A percentile compares a stretch with the other conserved stretches of the same genome.
phyloP scores from a whole-genome alignment of 208 protist genomes.

The Acanthamoeba rhysodes region DNA sequence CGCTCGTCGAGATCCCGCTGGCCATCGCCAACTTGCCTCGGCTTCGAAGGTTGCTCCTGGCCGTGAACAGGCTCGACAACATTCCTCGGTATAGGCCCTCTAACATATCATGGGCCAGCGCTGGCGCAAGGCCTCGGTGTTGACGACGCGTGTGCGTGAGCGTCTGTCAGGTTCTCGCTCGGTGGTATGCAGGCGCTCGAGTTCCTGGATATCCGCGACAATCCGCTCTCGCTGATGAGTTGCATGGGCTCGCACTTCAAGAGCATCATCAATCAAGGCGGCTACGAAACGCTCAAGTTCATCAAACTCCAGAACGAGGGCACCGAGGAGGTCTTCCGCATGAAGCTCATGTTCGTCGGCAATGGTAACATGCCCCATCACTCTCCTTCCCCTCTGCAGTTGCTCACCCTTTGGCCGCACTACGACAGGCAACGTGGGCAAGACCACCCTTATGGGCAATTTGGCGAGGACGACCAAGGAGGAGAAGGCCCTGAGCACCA shows the following conservation, averaged over 20 bases:
- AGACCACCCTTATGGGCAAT: slow-evolving; percentile 71
- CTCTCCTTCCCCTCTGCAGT: not conserved
- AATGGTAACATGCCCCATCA: not conserved
- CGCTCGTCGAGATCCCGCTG: slow-evolving; percentile 51
- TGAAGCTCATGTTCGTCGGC: slow-evolving; percentile 77
- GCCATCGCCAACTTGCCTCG: slow-evolving; percentile 67
- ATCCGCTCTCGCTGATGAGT: slow-evolving; percentile 53
- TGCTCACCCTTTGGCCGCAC: not conserved
- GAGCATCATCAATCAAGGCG: slow-evolving; percentile 34
- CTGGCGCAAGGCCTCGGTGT: too few relatives aligned
- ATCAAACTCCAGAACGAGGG: slow-evolving; percentile 47
- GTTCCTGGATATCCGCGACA: slow-evolving; percentile 72
- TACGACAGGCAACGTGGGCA: slow-evolving; percentile 69
- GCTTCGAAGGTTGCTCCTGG: slow-evolving; percentile 9
- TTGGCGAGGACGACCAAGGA: slow-evolving; percentile 1
- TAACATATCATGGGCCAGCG: not conserved
- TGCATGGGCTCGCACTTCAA: slow-evolving; percentile 68
- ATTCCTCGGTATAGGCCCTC: slow-evolving; percentile 34
- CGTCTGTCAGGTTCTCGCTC: not conserved
- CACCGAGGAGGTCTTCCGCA: slow-evolving; percentile 46
- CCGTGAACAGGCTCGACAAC: slow-evolving; percentile 50
- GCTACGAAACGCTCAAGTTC: slow-evolving; percentile 44
- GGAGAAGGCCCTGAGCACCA: not conserved
- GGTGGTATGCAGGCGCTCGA: slow-evolving; percentile 63
- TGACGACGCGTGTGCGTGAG: too few relatives aligned